Evolutionary conservation across 164 flowering plant genomes (phyloP), one percentile per base, ranked within the genome.

Genomic region (Berberis thunbergii): DNA sequence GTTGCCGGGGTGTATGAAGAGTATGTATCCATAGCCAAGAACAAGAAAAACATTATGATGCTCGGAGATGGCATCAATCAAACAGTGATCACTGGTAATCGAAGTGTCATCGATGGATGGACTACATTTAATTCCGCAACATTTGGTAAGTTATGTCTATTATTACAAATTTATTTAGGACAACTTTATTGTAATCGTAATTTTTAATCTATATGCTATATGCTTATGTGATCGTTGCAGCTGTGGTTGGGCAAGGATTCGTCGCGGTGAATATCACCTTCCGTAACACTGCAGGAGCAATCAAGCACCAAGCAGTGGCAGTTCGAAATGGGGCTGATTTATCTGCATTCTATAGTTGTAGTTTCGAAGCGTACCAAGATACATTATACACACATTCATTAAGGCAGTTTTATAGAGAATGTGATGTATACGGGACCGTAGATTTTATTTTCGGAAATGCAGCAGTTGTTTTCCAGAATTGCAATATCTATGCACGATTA

Each of bases 401-500:
- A 11, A 56, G 82, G 40, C 82, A 79, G 52, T 79, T 76, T 72
- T 79, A 79, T 62, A 64, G 78, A 45, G 76, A 76, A 40, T 76
- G 77, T 43, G 72, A 73, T 71, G 55, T 88, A 42, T 83, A 79
- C 48, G 91, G 96, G 49, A 88, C 91, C 0, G 72, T 88, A 2
- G 96, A 86, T 56, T 88, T 86, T 83, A 77, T 88, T 4, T 88
- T 86, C 57, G 95, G 95, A 7, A 78, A 87, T 63, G 80, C 88
- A 0, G 86, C 85, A 1, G 89, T 67, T 0, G 83, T 86, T 4
- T 70, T 86, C 55, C 87, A 86, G 41, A 78, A 70, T 55, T 83
- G 88, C 75, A 85, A 73, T 45, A 9, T 82, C 3, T 77, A 82
- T 53, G 74, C 83, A 1, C 73, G 89, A 10, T 70, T 72, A 40